These are phyloP conservation scores for Epichloe gansuensis DNA, from an alignment of 2,329 filamentous ascomycete genomes.

Conservation along the genomic window DNA sequence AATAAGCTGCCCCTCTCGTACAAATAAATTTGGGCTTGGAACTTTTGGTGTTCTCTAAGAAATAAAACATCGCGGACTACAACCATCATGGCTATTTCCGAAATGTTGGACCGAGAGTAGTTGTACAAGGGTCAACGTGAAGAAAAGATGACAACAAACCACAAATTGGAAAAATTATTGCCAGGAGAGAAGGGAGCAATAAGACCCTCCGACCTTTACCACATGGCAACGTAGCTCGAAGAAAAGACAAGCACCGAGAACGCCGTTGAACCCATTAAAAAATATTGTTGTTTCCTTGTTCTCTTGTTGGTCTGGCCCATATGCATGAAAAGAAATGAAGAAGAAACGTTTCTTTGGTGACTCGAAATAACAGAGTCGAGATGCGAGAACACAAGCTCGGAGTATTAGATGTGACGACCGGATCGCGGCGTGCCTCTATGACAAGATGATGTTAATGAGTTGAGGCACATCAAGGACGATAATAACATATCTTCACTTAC, in stretches of 20 bases:
- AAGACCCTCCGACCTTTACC: not conserved
- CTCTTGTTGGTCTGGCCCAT: not conserved
- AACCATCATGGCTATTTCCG: not conserved
- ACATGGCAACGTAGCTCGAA: not conserved
- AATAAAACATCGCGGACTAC: not conserved
- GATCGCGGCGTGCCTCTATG: conserved; percentile 31
- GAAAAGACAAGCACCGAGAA: not conserved
- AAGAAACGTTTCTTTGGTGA: not conserved
- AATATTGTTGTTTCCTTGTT: not conserved
- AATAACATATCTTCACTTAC: conserved; percentile 26
- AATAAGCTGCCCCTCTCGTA: not conserved
- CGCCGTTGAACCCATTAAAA: not conserved
- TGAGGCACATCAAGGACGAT: not conserved
- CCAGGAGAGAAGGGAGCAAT: not conserved
- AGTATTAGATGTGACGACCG: conserved; percentile 26
- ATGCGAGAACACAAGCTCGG: conserved; percentile 3
- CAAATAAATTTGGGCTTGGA: not conserved
- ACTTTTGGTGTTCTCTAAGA: not conserved
- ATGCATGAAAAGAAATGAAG: conserved; percentile 1
- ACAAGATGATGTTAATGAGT: conserved; percentile 1
- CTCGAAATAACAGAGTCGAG: not conserved
- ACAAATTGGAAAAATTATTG: not conserved
- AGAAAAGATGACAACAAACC: conserved; percentile 1
- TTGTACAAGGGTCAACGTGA: conserved; percentile 20
- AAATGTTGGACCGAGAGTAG: conserved; percentile 12